Conservation (phyloP, 805 yeast species). For the Metschnikowia kofuensis region DNA sequence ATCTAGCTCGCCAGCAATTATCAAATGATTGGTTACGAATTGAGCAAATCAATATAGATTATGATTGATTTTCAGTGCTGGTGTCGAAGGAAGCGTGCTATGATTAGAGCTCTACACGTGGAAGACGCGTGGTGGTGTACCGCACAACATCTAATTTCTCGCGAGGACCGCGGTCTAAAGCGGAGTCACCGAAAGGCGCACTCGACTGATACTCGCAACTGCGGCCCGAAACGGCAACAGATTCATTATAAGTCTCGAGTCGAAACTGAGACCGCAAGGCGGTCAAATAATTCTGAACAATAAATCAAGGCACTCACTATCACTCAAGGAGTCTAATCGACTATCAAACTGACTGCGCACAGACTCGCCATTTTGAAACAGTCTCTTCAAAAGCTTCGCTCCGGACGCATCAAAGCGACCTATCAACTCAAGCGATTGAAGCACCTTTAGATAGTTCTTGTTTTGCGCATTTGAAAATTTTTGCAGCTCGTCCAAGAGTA, state of each 20-base stretch:
- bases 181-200: too few species aligned
- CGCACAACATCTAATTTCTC: not conserved
- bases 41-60: too few species aligned
- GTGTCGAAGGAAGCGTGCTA: too few species aligned
- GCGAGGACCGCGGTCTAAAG: not conserved
- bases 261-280: too few species aligned
- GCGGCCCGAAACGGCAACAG: not conserved
- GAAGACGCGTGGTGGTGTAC: not conserved
- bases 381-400: slow-evolving; percentile 20
- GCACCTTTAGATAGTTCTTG: slow-evolving; percentile 22
- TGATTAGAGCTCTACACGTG: not conserved
- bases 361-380: slow-evolving; percentile 12
- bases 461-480: slow-evolving; percentile 24
- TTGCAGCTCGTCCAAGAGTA: slow-evolving; percentile 18
- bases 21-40: too few species aligned
- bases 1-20: too few species aligned
- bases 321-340: slow-evolving; percentile 18
- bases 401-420: slow-evolving; percentile 21
- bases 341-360: slow-evolving; percentile 22
- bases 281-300: slow-evolving; percentile 22
- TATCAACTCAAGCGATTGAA: slow-evolving; percentile 31
- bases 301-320: slow-evolving; percentile 23
- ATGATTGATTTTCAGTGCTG: too few species aligned
- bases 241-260: too few species aligned
- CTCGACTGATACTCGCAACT: not conserved